Conservation (phyloP, 352 stramenopile genomes). For the Phytopythium montanum region DNA sequence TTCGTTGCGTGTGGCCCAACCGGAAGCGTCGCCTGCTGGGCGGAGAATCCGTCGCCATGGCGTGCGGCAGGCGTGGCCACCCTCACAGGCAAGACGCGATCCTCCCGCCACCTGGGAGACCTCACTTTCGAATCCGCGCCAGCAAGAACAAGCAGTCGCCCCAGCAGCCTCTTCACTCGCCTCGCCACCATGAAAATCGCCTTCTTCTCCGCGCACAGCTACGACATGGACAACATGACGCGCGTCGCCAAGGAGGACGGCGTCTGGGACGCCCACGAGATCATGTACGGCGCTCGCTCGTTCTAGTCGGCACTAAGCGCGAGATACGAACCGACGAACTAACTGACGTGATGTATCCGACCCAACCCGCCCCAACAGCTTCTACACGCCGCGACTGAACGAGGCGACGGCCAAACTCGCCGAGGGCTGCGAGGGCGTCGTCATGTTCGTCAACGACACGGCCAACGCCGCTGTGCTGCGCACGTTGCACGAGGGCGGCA, state of each 20-base stretch:
- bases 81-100: too few species aligned
- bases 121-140: constrained; percentile 13
- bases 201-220: constrained; percentile 74
- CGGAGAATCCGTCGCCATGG: background rate
- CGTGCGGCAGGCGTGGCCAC: too few species aligned
- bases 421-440: constrained; percentile 49
- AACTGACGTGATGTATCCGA: too few species aligned
- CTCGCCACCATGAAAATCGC: constrained; percentile 57
- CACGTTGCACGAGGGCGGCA: constrained; percentile 35
- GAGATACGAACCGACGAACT: background rate
- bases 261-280: constrained; percentile 40
- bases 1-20: background rate
- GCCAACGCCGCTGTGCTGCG: constrained; percentile 56
- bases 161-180: background rate
- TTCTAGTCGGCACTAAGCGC: too few species aligned
- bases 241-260: constrained; percentile 33
- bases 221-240: constrained; percentile 67
- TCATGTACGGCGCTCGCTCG: constrained; percentile 23
- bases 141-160: background rate
- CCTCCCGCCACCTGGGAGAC: too few species aligned
- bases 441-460: constrained; percentile 87
- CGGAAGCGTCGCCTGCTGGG: background rate
- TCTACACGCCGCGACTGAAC: constrained; percentile 54
- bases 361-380: constrained; percentile 19
- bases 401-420: constrained; percentile 47